Evolutionary conservation across 768 basidiomycete species (phyloP), one percentile per base, ranked within the genome.

Genomic region (Tylopilus intermedius): DNA sequence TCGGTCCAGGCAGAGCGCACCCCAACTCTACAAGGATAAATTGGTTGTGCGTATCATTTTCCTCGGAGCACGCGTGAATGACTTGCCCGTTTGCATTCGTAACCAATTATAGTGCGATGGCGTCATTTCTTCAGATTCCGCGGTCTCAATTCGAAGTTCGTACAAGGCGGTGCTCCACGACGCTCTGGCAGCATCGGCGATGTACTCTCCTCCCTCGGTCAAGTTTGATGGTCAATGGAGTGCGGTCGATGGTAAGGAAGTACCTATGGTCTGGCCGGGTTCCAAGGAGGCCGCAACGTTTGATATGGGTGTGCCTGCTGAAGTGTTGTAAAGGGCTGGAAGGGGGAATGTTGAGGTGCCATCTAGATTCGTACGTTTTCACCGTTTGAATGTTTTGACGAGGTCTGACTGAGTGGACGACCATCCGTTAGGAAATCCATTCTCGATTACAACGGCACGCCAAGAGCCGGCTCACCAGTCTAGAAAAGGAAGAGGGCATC

Each of bases 1-100:
- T 61, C 79, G 83, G 6, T 78, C 83, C 0, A 76, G 92, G 45
- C 79, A 76, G 43, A 88, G 86, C 11, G 90, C 93, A 5, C 90
- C 91, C 5, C 75, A 83, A 47, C 72, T 91, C 11, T 95, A 94
- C 64, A 90, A 94, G 62, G 79, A 86, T 41, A 84, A 83, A 41
- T 76, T 94, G 6, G 75, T 84, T 47, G 91, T 91, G 51, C 44
- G 82, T 73, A 15, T 48, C 27, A 11, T 27, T 4, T 10, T 9
- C 42, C 22, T 5, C 58, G 27, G 30, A 0, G 38, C 33, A n/a
- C 44, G 8, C 42, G 21, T 27, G 33, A 15, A 37, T 7, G 35
- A 15, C 13, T 14, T 35, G 33, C 2, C 5, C 24, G 2, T 3
- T 33, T 13, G 35, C 2, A 2, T 37, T 37, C 9, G 11, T 40